Base-by-base conservation (phyloP, 768 basidiomycete genomes). In the Rhizopogon vesiculosus region DNA sequence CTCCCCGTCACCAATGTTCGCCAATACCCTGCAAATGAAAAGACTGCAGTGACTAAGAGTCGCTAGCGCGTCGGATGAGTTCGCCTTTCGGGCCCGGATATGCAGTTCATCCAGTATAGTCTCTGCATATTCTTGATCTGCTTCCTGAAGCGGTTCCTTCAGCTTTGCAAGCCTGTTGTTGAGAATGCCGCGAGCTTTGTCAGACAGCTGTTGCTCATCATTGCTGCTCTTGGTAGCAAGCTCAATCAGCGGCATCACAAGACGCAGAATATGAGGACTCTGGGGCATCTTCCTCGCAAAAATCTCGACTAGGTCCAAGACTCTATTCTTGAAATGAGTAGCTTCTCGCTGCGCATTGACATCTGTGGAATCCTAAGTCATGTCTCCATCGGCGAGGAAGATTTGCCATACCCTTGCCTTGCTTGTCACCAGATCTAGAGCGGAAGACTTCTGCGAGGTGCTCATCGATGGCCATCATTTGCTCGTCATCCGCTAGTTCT, bases 391-490 rank as follows among this genome's bases (percentile, higher is more conserved):
- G 6, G 33, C 16, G 10, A 33, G 40, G 10, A 52, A 31, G n/a
- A 35, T 45, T 39, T 49, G 16, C 29, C 33, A 8, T 52, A 89
- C 91, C 83, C 77, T 87, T 91, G 52, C 77, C 79, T 39, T 74
- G 72, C 64, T 83, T 85, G 53, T 81, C 84, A 54, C 77, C 76
- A 22, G 80, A 74, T 57, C 84, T 82, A 31, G 85, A 77, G 56
- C 81, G 81, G 81, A 99, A 96, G 31, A 93, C 86, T 51, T 86
- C 83, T 4, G 91, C 92, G 7, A 99, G 83, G 66, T 96, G 89
- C 48, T 91, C 89, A 65, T 99, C 96, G 28, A 98, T 83, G 35
- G 89, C 89, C 79, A 98, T 86, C 96, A 99, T 99, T 72, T 97
- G 92, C 25, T 98, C 95, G 66, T 99, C 96, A 66, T 97, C 90